phyloP scores from a whole-genome alignment of 2,329 filamentous ascomycete genomes.

The Paraphoma sp. region DNA sequence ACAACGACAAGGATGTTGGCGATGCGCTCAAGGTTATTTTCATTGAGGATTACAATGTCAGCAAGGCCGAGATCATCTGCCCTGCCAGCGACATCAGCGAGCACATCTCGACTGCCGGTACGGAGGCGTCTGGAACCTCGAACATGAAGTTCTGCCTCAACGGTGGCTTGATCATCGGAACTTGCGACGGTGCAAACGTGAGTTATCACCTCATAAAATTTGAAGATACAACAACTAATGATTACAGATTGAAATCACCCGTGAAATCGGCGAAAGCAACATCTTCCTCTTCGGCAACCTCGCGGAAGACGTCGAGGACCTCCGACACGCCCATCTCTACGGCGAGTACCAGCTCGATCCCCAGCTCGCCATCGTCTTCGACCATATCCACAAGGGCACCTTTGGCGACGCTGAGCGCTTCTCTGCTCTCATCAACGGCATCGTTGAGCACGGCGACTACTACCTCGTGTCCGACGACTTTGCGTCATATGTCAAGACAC shows the following conservation, averaged over 20 bases:
- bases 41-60: constrained; percentile 98
- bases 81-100: constrained; percentile 96
- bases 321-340: constrained; percentile 89
- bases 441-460: constrained; percentile 93
- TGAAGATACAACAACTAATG: constrained; percentile 3
- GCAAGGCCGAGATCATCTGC: constrained; percentile 96
- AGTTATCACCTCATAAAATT: constrained; percentile 47
- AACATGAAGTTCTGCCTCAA: constrained; percentile 99
- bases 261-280: constrained; percentile 94
- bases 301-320: constrained; percentile 93
- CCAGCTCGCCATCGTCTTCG: constrained; percentile 80
- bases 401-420: constrained; percentile 85
- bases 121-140: constrained; percentile 85
- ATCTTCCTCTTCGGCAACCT: constrained; percentile 99
- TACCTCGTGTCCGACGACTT: constrained; percentile 99
- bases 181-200: constrained; percentile 96
- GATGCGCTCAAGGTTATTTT: constrained; percentile 97
- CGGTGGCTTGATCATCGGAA: constrained; percentile 95
- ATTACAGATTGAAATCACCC: constrained; percentile 87
- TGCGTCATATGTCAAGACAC: constrained; percentile 90
- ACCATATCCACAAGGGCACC: constrained; percentile 76
- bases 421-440: constrained; percentile 80
- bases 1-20: constrained; percentile 89
- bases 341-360: constrained; percentile 78
- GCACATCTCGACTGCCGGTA: constrained; percentile 97